These are phyloP conservation scores for Metschnikowia drakensbergensis DNA, from an alignment of 805 yeast genomes.

Conservation along the genomic window DNA sequence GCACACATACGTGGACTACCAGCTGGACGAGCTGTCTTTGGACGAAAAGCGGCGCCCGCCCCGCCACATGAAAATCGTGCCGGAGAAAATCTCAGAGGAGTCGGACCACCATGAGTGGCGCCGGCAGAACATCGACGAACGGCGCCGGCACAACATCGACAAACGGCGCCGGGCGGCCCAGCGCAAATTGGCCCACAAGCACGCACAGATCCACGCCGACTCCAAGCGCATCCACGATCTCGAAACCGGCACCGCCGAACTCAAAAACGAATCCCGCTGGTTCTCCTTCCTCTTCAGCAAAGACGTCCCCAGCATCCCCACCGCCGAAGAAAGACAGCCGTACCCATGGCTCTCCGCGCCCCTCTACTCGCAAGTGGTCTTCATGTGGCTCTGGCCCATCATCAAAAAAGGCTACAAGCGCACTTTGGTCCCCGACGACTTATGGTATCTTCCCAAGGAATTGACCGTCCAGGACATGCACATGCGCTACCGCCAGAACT, in stretches of 20 bases:
- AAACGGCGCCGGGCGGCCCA: background rate
- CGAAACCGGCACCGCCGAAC: conserved; percentile 20
- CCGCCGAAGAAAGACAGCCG: conserved; percentile 45
- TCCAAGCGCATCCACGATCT: conserved; percentile 1
- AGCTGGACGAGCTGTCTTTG: conserved; percentile 10
- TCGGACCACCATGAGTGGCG: background rate
- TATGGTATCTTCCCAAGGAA: conserved; percentile 34
- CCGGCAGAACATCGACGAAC: too few species aligned
- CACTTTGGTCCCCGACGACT: conserved; percentile 36
- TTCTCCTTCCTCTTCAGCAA: conserved; percentile 50
- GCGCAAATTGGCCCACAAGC: conserved; percentile 2
- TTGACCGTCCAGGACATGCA: conserved; percentile 37
- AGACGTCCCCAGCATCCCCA: conserved; percentile 48
- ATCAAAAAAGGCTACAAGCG: conserved; percentile 40
- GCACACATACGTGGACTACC: conserved; percentile 14
- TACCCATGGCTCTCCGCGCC: conserved; percentile 43
- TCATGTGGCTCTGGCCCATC: conserved; percentile 40
- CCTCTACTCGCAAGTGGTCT: conserved; percentile 35
- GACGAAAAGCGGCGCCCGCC: conserved; percentile 2
- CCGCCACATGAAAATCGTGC: conserved; percentile 3
- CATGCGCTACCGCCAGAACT: conserved; percentile 22
- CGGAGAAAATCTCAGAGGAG: background rate
- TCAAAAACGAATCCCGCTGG: conserved; percentile 45
- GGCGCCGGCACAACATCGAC: background rate
- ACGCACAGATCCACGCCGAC: background rate